Base-by-base conservation (phyloP, 768 basidiomycete species). In the Lentinula boryana region DNA sequence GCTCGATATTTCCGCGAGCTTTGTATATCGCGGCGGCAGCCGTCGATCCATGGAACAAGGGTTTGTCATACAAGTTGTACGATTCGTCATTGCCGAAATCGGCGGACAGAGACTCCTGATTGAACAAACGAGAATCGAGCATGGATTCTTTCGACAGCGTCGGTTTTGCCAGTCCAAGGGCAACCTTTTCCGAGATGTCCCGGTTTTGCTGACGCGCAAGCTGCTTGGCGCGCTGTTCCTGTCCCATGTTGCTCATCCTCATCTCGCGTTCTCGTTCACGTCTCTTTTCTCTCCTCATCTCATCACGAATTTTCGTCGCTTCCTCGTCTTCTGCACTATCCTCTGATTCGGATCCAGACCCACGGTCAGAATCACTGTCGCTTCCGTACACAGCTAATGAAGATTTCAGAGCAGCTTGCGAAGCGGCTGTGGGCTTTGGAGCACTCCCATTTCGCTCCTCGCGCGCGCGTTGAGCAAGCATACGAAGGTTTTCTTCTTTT, bases 21-120 rank as follows among this genome's bases (percentile, higher is more conserved):
- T 95, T 96, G 81, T 99, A 99, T 66, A 99, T 99, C n/a, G 97
- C 97, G n/a, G 96, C 94, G 0, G 93, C 95, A 16, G 96, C 96
- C 4, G 89, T 87, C 2, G 95, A 96, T 1, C 97, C 96, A 67
- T 94, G 90, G 84, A 99, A 99, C 54, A 99, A 78, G 3, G 96
- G 95, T 54, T 86, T 85, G 71, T 99, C 97, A 75, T 98, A 98
- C 31, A 99, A 75, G 66, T 87, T 91, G 75, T 98, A 98, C n/a
- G 84, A 80, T 56, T 98, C 97, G 36, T 96, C 93, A 65, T 93
- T 91, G 35, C 84, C 97, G 73, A 98, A 98, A 58, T 80, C 83
- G 46, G 78, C 81, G 0, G 86, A 81, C 49, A 96, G 79, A 7
- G 91, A 87, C 70, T 99, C 97, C 70, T 95, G 91, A 75, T 99